Percentiles rank a stretch among this genome's conserved stretches.
These are phyloP conservation scores for Haplosporangium sp. DNA, from an alignment of 371 early-diverging fungal species.

Conservation along the genomic window DNA sequence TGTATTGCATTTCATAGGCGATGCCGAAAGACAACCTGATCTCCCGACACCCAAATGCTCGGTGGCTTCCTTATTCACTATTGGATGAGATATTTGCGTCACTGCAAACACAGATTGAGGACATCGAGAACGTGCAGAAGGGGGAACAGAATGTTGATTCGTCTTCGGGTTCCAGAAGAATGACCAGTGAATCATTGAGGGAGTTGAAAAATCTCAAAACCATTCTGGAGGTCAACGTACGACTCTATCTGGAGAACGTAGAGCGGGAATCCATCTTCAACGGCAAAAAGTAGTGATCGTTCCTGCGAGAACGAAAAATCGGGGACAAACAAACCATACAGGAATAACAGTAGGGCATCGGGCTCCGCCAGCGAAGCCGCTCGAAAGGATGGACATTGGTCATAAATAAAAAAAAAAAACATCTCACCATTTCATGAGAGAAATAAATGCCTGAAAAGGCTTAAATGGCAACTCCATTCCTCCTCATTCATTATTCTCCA, in stretches of 20 bases:
- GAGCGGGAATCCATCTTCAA: conserved; percentile 42
- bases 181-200: background rate
- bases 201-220: conserved; percentile 15
- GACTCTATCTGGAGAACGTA: conserved; percentile 42
- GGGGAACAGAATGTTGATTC: background rate
- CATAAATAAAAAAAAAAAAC: too few relatives aligned
- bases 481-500: too few relatives aligned
- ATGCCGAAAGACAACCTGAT: conserved; percentile 39
- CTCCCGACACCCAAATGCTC: conserved; percentile 38
- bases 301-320: too few relatives aligned
- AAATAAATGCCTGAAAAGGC: too few relatives aligned
- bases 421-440: too few relatives aligned
- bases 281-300: too few relatives aligned
- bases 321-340: too few relatives aligned
- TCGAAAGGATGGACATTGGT: too few relatives aligned
- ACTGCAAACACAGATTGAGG: conserved; percentile 21
- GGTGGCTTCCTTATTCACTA: conserved; percentile 47
- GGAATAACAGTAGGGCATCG: too few relatives aligned
- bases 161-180: background rate
- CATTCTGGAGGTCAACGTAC: conserved; percentile 29
- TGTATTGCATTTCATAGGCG: conserved; percentile 9
- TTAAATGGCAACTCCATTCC: too few relatives aligned
- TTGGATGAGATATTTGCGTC: conserved; percentile 41
- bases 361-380: too few relatives aligned
- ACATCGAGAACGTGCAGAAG: background rate